Base-by-base conservation (phyloP, 345 rosid species). In the Salix udensis region DNA sequence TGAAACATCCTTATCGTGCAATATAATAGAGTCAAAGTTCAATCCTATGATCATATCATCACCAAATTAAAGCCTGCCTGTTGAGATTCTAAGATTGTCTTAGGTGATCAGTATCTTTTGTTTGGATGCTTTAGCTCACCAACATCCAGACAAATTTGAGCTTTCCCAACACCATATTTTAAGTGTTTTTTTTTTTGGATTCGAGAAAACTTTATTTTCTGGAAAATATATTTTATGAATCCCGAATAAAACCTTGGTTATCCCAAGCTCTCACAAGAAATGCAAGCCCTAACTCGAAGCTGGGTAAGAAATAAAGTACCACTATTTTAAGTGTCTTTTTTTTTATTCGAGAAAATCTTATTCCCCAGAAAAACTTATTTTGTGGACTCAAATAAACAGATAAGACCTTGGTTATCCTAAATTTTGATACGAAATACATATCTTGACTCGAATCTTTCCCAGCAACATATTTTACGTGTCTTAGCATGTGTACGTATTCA, bases 121-220 rank as follows among this genome's bases (percentile, higher is more conserved):
- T 66, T 79, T 77, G 81, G 80, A 74, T 24, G 77, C 62, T 71
- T 77, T 67, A 44, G 71, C 50, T 73, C 78, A 76, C 73, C 69
- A 26, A 77, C 31, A 66, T 70, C 61, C 71, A 46, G 66, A 67
- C 30, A 80, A 13, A 44, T 70, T 65, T 13, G 7, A 31, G 61
- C 74, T 67, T 66, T 73, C 7, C 31, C 21, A 64, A 5, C 68
- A 39, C n/a, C 15, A 73, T 68, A 48, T 73, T 79, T 68, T 76
- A 53, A 70, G 62, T 65, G n/a, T 67, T 44, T 76, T 30, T 30
- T 76, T 2, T 30, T 30, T 30, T 30, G 0, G 4, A 3, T 2
- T 30, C 4, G 4, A 3, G 4, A 0, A 30, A 30, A 30, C 0
- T 30, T 30, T 30, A 30, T 30, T 30, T 0, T 30, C 4, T 0